Evolutionary conservation across 768 basidiomycete genomes (phyloP), one percentile per base, ranked within the genome.

Genomic region (Cystobasidium onofrii): DNA sequence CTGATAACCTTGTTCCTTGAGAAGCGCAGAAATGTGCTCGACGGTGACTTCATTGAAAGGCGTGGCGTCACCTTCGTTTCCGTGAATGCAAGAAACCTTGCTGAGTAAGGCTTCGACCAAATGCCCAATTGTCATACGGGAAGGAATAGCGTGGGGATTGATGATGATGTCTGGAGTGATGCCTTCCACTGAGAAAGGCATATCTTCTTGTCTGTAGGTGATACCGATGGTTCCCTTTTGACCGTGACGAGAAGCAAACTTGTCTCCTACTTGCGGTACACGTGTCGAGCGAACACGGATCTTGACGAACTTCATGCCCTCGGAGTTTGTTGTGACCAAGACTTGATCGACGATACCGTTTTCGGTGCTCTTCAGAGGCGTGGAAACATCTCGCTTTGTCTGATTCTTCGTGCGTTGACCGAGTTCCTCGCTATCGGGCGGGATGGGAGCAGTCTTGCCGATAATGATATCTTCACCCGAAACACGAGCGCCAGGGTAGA

Each of bases 201-300:
- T 98, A 80, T 99, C 96, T 81, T 99, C 96, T 81, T 98, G 96
- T 64, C 96, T 91, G 80, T 99, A 99, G 0, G 95, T 97, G 82
- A 99, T 96, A 83, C 96, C 96, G 76, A 98, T 95, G 12, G 96
- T 99, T 82, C 96, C 96, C 84, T 99, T 99, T 83, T 99, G 96
- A 79, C 96, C 96, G 80, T 99, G 96, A 80, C 96, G 90, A 60
- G 96, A 99, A 1, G 96, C 96, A 77, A 99, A 99, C 83, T 99
- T 99, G 85, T 99, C 96, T 46, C 96, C 96, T 69, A 90, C 96
- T 81, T 99, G 95, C 34, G 96, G 96, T 70, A 98, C 87, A 83
- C 96, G 91, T 7, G 92, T 95, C 23, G 95, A 91, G 54, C 96
- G 87, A 31, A 97, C 90, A 57, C 96, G 90, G 76, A 99, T 89